phyloP scores from a whole-genome alignment of 345 rosid genomes.

The Syzygium aqueum region DNA sequence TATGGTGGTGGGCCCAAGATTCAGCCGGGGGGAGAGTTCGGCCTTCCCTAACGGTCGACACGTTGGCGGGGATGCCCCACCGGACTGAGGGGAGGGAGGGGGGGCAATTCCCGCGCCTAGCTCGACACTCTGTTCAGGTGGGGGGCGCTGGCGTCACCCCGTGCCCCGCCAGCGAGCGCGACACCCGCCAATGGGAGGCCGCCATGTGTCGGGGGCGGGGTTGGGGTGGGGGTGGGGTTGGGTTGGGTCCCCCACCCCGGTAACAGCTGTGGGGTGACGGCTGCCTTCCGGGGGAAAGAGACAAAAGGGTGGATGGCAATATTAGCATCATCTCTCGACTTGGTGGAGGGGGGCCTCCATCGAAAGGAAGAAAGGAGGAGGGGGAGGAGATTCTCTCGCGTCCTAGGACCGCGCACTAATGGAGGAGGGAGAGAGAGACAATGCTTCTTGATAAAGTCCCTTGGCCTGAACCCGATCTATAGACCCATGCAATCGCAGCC shows the following conservation, averaged over 20 bases:
- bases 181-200: not conserved
- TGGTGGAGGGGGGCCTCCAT: no score
- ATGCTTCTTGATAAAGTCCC: no score
- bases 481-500: not conserved
- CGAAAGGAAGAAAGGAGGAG: no score
- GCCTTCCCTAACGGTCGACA: conserved; percentile 27
- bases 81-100: not conserved
- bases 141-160: conserved; percentile 5
- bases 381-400: not conserved
- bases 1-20: no score
- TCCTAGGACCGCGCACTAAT: not conserved
- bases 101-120: not conserved
- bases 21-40: not conserved
- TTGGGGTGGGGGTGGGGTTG: no score
- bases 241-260: not conserved
- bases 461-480: no score
- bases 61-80: conserved; percentile 13
- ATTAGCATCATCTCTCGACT: no score
- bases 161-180: not conserved
- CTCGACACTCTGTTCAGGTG: conserved; percentile 11
- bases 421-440: not conserved
- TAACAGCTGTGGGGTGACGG: not conserved
- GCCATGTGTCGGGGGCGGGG: not conserved
- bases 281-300: not conserved
- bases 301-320: not conserved